Conservation (phyloP, 2,329 filamentous ascomycete species). For the Grosmannia serpens region DNA sequence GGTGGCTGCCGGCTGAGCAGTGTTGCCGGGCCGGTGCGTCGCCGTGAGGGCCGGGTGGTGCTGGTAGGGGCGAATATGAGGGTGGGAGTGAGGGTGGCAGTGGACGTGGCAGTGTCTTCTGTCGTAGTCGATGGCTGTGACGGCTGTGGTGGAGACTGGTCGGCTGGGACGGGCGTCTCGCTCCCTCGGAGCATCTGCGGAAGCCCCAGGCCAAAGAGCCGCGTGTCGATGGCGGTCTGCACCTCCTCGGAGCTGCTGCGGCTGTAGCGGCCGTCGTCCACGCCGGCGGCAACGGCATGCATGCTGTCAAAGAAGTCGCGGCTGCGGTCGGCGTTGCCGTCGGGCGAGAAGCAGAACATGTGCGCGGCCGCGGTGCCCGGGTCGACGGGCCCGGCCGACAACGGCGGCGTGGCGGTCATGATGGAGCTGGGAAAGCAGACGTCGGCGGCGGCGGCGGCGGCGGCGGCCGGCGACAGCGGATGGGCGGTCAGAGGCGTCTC, state of each 20-base stretch:
- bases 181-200: no score
- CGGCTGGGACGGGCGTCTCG: no score
- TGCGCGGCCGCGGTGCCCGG: slow-evolving; percentile 14
- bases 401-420: slow-evolving; percentile 48
- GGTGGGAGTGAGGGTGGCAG: no score
- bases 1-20: slow-evolving; percentile 18
- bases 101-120: not conserved
- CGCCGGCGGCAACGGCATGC: not conserved
- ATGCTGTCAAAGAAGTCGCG: slow-evolving; percentile 1
- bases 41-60: slow-evolving; percentile 20
- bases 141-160: not conserved
- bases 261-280: not conserved
- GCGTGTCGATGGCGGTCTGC: not conserved
- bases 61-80: no score
- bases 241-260: not conserved
- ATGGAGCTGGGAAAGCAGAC: slow-evolving; percentile 37
- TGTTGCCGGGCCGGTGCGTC: slow-evolving; percentile 24
- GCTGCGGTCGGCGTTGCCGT: slow-evolving; percentile 6
- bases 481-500: slow-evolving; percentile 43
- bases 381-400: slow-evolving; percentile 42
- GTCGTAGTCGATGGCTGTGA: no score
- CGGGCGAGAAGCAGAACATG: slow-evolving; percentile 33
- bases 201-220: not conserved
- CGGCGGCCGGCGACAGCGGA: slow-evolving; percentile 33
- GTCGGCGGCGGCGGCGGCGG: slow-evolving; percentile 28